phyloP scores from a whole-genome alignment of 495 filamentous ascomycete species.

The Ramalina peruviana region DNA sequence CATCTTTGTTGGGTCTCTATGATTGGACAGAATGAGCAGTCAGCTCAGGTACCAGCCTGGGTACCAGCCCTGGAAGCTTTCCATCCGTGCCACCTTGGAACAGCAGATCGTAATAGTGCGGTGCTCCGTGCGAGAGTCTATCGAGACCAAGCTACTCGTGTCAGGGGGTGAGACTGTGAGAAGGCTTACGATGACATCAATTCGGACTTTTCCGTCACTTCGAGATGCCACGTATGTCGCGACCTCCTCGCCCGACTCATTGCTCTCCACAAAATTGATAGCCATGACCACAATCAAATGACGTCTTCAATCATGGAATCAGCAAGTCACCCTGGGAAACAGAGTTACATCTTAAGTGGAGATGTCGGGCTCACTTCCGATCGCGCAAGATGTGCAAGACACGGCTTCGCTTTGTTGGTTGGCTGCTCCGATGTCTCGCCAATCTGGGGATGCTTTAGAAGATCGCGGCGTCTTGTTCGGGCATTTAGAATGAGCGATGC shows the following conservation, averaged over 20 bases:
- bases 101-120: neutral
- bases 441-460: neutral
- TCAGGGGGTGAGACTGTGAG: neutral
- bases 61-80: neutral
- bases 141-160: neutral
- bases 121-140: neutral
- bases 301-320: neutral
- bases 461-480: too few relatives aligned
- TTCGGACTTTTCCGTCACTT: slow-evolving; percentile 9
- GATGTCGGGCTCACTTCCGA: neutral
- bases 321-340: neutral
- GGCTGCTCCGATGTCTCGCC: neutral
- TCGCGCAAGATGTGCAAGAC: neutral
- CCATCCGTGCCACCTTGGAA: neutral
- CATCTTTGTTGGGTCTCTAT: slow-evolving; percentile 11
- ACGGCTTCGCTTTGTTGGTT: neutral
- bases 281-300: neutral
- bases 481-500: too few relatives aligned
- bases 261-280: slow-evolving; percentile 23
- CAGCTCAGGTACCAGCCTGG: neutral
- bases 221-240: slow-evolving; percentile 30
- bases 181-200: slow-evolving; percentile 15
- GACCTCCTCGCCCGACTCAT: slow-evolving; percentile 36
- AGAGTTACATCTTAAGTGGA: neutral
- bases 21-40: neutral